A percentile compares a stretch with the other conserved stretches of the same genome.
Conservation (phyloP, 306 rosid species). For the Cyclanthera cordifolia region DNA sequence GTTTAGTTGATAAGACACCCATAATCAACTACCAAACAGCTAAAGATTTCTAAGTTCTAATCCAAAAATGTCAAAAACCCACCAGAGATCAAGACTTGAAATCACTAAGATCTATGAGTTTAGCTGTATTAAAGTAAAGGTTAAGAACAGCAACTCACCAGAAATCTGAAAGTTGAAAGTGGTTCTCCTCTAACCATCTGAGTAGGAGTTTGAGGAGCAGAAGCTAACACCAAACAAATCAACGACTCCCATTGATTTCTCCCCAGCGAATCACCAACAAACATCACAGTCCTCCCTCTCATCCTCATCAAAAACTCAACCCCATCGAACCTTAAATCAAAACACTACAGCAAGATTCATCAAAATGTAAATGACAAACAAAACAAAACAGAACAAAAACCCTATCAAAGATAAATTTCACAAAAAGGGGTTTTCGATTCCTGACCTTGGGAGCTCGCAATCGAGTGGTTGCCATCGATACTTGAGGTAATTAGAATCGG, state of each 20-base stretch:
- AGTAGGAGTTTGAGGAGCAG: constrained; percentile 52
- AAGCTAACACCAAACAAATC: constrained; percentile 56
- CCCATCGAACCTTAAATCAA: constrained; percentile 76
- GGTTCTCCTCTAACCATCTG: constrained; percentile 64
- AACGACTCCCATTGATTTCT: constrained; percentile 87
- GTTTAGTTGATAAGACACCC: no score
- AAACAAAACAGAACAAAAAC: background rate
- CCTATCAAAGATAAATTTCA: background rate
- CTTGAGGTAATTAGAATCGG: constrained; percentile 70
- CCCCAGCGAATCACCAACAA: constrained; percentile 88
- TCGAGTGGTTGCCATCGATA: constrained; percentile 83
- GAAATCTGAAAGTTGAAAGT: constrained; percentile 68
- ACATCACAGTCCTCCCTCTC: constrained; percentile 77
- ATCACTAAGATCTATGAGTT: background rate
- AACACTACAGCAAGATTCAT: constrained; percentile 39
- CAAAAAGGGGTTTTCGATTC: background rate
- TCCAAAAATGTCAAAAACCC: background rate
- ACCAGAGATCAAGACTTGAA: background rate
- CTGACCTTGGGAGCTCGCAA: constrained; percentile 92
- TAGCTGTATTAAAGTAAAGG: background rate
- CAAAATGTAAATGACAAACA: background rate
- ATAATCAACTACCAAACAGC: background rate
- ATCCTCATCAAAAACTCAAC: constrained; percentile 53
- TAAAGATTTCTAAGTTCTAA: background rate
- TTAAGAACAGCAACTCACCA: constrained; percentile 36